Base-by-base conservation (phyloP, 139 green algal species). In the Penium margaritaceum region DNA sequence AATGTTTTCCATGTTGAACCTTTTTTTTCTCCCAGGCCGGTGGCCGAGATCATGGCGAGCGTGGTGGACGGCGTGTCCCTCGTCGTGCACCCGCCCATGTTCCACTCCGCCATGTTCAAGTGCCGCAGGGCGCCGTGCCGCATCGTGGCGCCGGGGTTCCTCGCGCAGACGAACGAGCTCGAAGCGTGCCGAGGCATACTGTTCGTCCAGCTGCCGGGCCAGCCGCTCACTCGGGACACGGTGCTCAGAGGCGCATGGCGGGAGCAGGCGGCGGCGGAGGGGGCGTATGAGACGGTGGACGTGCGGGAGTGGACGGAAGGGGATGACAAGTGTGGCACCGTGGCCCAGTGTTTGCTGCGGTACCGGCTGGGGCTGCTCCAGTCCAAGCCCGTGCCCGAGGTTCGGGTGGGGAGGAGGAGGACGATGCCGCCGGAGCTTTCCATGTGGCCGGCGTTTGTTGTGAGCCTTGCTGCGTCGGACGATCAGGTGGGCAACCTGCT, bases 401-500 rank as follows among this genome's bases (percentile, higher is more conserved):
- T n/a, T n/a, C n/a, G n/a, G n/a, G n/a, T n/a, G n/a, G n/a, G n/a
- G n/a, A n/a, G n/a, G n/a, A n/a, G n/a, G n/a, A n/a, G n/a, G n/a
- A n/a, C n/a, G n/a, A 51, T 51, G 41, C 41, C 41, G 12, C 12
- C 41, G 9, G 12, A 51, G 41, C 41, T 51, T 9, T 12, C 9
- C 41, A 51, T 51, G 41, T 65, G 55, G 55, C 55, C 55, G 9
- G 12, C 32, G 55, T 65, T 65, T 14, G 55, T 65, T 7, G 32
- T 65, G 9, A 65, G 14, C 55, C 55, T 65, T 7, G 12, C 7
- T 9, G 9, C 9, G 41, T 9, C 9, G 9, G 9, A 12, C 9
- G 9, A 12, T 9, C 55, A 14, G 55, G 7, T 65, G 9, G 9
- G 14, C 9, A 14, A 65, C 9, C 55, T 65, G 55, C 30, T 27